A percentile compares a stretch with the other conserved stretches of the same genome.
These are phyloP conservation scores for Mycena venus DNA, from an alignment of 768 basidiomycete species.

Conservation along the genomic window DNA sequence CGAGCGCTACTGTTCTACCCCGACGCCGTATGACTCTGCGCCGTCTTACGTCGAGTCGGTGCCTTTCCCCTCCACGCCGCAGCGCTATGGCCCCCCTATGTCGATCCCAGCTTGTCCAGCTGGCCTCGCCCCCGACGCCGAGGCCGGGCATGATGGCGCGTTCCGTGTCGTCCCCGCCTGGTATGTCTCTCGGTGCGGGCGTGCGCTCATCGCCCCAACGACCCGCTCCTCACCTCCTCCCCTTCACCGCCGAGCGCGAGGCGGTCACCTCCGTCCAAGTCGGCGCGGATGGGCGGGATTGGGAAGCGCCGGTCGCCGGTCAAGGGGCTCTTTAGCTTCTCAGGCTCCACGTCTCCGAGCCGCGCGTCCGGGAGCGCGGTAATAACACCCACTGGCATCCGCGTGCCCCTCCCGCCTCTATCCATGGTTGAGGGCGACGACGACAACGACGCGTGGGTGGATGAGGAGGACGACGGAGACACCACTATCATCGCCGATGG, in stretches of 20 bases:
- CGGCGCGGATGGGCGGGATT: too few species aligned
- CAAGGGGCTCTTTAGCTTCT: slow-evolving; percentile 23
- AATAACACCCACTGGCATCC: neutral
- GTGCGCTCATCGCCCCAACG: neutral
- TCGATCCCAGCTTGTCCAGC: too few species aligned
- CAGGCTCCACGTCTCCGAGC: too few species aligned
- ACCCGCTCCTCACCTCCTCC: neutral
- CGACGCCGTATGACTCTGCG: neutral
- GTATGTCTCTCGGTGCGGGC: neutral
- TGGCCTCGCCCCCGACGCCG: too few species aligned
- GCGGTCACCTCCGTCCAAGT: too few species aligned
- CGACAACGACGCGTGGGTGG: slow-evolving; percentile 10
- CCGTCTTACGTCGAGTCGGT: too few species aligned
- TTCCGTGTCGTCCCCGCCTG: neutral
- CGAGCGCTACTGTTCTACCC: slow-evolving; percentile 34
- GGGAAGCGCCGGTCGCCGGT: slow-evolving; percentile 6
- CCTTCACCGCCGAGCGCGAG: too few species aligned
- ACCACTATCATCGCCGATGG: too few species aligned
- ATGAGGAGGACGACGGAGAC: too few species aligned
- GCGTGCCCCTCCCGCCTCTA: slow-evolving; percentile 11
- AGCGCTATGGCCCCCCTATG: too few species aligned
- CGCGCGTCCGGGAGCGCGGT: neutral
- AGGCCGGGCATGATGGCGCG: neutral
- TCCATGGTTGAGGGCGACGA: neutral
- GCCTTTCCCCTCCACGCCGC: too few species aligned